Conservation (phyloP, 331 rosid species). For the Rhamnella rubrinervis region DNA sequence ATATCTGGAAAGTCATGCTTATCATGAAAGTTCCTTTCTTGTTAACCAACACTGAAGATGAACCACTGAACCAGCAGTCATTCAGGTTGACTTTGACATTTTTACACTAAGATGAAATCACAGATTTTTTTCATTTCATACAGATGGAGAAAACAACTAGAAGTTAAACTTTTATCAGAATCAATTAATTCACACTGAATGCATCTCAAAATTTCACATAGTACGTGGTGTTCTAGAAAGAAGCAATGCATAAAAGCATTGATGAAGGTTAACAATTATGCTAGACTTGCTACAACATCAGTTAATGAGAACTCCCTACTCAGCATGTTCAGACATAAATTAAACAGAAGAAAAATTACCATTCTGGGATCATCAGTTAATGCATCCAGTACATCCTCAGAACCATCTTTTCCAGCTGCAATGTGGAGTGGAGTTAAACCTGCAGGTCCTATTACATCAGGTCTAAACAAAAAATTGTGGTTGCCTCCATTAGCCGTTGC, state of each 20-base stretch:
- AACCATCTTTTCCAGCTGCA: constrained; percentile 62
- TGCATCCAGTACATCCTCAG: constrained; percentile 63
- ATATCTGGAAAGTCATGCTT: no score
- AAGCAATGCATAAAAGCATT: neutral
- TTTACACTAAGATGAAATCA: no score
- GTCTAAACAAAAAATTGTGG: constrained; percentile 46
- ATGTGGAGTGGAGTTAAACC: constrained; percentile 78
- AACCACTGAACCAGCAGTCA: no score
- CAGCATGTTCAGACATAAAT: neutral
- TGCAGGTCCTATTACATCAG: constrained; percentile 66
- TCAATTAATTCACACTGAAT: neutral
- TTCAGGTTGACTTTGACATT: no score
- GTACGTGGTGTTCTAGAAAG: neutral
- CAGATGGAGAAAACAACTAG: no score
- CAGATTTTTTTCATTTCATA: no score
- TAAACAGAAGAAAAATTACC: constrained; percentile 36
- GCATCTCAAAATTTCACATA: neutral
- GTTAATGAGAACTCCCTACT: neutral
- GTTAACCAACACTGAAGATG: no score
- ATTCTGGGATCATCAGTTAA: constrained; percentile 68
- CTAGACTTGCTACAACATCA: neutral
- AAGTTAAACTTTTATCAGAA: neutral
- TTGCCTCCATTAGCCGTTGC: constrained; percentile 26
- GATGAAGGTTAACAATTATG: neutral
- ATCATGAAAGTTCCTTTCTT: no score